A percentile compares a stretch with the other conserved stretches of the same genome.
Evolutionary conservation across 441 rosid species (phyloP).

Genomic region (Adansonia madagascariensis): DNA sequence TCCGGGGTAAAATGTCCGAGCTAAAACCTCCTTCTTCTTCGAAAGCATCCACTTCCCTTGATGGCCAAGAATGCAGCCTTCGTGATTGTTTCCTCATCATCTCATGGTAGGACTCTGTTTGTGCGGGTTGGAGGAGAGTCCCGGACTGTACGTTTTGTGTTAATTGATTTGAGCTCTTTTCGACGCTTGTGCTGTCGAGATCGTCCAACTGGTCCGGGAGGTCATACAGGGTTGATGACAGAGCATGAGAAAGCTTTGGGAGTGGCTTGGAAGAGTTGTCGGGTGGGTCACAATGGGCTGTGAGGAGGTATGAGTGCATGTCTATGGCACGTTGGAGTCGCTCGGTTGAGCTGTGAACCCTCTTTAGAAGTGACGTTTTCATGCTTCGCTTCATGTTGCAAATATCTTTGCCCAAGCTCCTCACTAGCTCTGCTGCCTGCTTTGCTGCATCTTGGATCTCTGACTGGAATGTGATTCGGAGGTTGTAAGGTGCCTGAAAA

Average conservation of each 20-base stretch:
- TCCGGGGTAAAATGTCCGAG: constrained; percentile 41
- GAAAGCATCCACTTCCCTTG: constrained; percentile 52
- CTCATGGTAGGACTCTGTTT: constrained; percentile 54
- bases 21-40: constrained; percentile 50
- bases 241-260: constrained; percentile 35
- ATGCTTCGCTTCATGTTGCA: constrained; percentile 49
- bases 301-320: constrained; percentile 56
- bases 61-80: constrained; percentile 66
- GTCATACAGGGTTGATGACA: constrained; percentile 27
- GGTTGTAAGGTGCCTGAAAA: constrained; percentile 59
- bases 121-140: constrained; percentile 26
- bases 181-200: constrained; percentile 16
- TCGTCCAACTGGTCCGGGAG: constrained; percentile 29
- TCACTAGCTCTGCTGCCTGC: constrained; percentile 60
- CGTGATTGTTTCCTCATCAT: constrained; percentile 63
- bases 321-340: constrained; percentile 56
- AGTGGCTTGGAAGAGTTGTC: constrained; percentile 40
- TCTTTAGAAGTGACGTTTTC: constrained; percentile 42
- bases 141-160: constrained; percentile 27
- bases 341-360: constrained; percentile 53
- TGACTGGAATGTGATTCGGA: constrained; percentile 48
- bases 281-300: constrained; percentile 31
- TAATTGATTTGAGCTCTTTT: constrained; percentile 4
- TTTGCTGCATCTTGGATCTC: constrained; percentile 55
- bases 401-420: constrained; percentile 58